phyloP scores from a whole-genome alignment of 192 early-diverging fungal species.

The Backusella mclennaniae region DNA sequence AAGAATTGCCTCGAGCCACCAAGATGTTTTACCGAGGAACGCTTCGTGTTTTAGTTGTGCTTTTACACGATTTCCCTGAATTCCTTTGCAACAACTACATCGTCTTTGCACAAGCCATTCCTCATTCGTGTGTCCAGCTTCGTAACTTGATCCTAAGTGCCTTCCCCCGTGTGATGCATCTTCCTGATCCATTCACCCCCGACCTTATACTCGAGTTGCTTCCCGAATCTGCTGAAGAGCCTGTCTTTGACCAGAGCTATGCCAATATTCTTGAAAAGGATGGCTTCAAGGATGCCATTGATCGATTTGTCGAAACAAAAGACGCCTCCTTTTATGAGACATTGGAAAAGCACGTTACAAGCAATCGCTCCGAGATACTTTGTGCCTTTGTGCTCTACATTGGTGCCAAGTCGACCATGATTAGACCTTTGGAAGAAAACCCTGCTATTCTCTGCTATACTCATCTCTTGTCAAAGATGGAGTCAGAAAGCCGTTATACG shows the following conservation, averaged over 20 bases:
- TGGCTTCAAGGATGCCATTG: constrained; percentile 71
- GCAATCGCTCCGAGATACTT: constrained; percentile 74
- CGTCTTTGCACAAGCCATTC: constrained; percentile 89
- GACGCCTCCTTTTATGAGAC: constrained; percentile 58
- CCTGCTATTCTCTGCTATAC: constrained; percentile 80
- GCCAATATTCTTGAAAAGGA: constrained; percentile 51
- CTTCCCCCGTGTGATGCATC: constrained; percentile 90
- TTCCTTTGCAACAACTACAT: constrained; percentile 93
- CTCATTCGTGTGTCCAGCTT: constrained; percentile 88
- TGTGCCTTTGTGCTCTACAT: constrained; percentile 90
- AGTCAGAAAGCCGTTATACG: constrained; percentile 63
- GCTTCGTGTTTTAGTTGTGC: constrained; percentile 83
- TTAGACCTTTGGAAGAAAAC: constrained; percentile 43
- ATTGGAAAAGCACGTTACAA: constrained; percentile 46
- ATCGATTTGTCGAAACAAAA: constrained; percentile 59
- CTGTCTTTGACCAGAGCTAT: constrained; percentile 82
- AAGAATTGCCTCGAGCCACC: constrained; percentile 57
- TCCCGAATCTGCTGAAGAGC: constrained; percentile 82
- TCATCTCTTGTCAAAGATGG: constrained; percentile 50
- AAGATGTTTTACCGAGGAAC: constrained; percentile 88
- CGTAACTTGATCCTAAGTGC: constrained; percentile 97
- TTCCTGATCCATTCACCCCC: constrained; percentile 95
- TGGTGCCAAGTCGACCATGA: constrained; percentile 72
- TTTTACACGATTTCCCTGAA: constrained; percentile 97
- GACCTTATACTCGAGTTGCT: constrained; percentile 88